Evolutionary conservation across 225 moss, liverwort and hornwort species (phyloP).

Genomic region (Sphagnum contortum): DNA sequence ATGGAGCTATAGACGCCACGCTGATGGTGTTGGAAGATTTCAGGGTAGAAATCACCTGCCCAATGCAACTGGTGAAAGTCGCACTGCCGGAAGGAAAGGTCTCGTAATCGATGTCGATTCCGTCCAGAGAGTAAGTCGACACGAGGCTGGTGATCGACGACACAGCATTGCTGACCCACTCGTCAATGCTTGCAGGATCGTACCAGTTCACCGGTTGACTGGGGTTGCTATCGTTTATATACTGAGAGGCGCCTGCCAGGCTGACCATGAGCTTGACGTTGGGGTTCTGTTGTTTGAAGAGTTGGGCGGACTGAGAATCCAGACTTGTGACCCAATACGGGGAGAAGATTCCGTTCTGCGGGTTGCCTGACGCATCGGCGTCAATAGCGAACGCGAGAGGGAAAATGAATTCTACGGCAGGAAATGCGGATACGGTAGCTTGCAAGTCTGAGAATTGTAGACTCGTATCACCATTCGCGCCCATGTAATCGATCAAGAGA

Average conservation of each 20-base stretch:
- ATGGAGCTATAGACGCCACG: conserved; percentile 29
- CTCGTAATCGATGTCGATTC: conserved; percentile 35
- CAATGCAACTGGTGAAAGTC: conserved; percentile 21
- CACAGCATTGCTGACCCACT: conserved; percentile 24
- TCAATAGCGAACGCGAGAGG: conserved; percentile 22
- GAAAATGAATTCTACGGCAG: neutral
- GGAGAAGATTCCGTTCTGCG: conserved; percentile 18
- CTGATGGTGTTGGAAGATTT: conserved; percentile 17
- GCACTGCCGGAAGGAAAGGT: conserved; percentile 4
- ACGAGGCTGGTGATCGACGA: conserved; percentile 13
- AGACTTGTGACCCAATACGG: conserved; percentile 14
- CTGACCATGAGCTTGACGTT: conserved; percentile 18
- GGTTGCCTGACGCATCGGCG: conserved; percentile 3
- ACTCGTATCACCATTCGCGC: no score
- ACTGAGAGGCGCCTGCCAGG: conserved; percentile 21
- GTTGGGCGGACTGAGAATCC: conserved; percentile 6
- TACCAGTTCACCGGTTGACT: conserved; percentile 8
- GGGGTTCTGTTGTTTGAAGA: conserved; percentile 16
- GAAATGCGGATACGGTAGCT: no score
- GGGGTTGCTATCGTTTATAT: neutral
- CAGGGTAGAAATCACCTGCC: conserved; percentile 17
- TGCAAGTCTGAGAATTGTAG: no score
- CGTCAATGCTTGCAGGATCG: conserved; percentile 5
- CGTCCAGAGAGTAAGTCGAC: conserved; percentile 18
- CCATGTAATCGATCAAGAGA: no score